Base-by-base conservation (phyloP, 495 filamentous ascomycete genomes). In the Entonaema liquescens region DNA sequence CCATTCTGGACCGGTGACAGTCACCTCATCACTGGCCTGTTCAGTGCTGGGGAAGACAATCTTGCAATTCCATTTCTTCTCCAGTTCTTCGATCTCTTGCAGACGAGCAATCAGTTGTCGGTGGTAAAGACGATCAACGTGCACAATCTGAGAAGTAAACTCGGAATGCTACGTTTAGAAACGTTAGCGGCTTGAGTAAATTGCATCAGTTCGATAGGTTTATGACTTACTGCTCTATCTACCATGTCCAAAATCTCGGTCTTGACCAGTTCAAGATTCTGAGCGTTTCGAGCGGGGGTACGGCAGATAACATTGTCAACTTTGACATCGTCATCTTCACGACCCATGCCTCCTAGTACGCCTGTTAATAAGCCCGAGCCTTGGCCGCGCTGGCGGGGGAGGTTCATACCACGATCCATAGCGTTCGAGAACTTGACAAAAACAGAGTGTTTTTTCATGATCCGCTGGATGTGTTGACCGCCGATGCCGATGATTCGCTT, bases 381-480 rank as follows among this genome's bases (percentile, higher is more conserved):
- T n/a, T 33, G 21, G 23, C 15, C 54, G 3, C 29, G 42, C 23
- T 53, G 26, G 21, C 9, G 6, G 31, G 55, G 19, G 42, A 23
- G 49, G 21, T 35, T 35, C 74, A 67, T 78, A 79, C 85, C 85
- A 72, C 95, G 92, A 79, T 99, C 95, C 96, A 98, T 98, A 26
- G 96, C 95, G 75, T 99, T 99, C 69, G 93, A 97, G 77, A 99
- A 99, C 78, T 99, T 99, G 83, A 99, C 95, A 70, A 98, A 99
- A 63, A 99, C 95, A 1, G 95, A 99, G 82, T 99, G 96, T 80
- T 98, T 98, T 84, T 99, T 99, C 95, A 98, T 99, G 83, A 98
- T 98, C 63, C 94, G 94, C 78, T 99, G 95, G 74, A 99, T 99
- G 74, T 98, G 96, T 78, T 97, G 93, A 17, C 95, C 95, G 66